Evolutionary conservation across 306 rosid genomes (phyloP).

Genomic region (Rosa rugosa): DNA sequence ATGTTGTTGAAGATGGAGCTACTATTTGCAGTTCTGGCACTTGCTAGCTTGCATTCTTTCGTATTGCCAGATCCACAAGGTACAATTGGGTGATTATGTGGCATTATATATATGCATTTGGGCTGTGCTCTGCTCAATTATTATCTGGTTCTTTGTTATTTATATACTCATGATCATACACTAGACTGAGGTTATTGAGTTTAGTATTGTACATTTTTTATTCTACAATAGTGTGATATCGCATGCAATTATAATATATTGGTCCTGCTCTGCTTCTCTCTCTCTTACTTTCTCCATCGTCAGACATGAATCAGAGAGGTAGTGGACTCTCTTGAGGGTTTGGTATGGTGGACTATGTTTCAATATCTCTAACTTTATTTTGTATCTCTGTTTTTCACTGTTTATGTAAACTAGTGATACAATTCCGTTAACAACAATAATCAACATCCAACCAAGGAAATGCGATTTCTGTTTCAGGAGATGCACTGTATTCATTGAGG

Average conservation of each 20-base stretch:
- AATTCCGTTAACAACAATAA: no score
- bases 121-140: slow-evolving; percentile 1
- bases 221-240: neutral
- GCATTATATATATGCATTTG: neutral
- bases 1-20: slow-evolving; percentile 60
- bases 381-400: slow-evolving; percentile 8
- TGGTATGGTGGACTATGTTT: neutral
- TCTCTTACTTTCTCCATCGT: neutral
- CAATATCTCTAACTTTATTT: slow-evolving; percentile 1
- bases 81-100: slow-evolving; percentile 22
- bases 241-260: neutral
- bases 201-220: neutral
- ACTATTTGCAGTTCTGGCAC: slow-evolving; percentile 41
- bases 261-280: neutral
- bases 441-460: no score
- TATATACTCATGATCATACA: neutral
- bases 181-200: neutral
- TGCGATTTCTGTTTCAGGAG: slow-evolving; percentile 75
- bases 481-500: slow-evolving; percentile 70
- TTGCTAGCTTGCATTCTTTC: slow-evolving; percentile 57
- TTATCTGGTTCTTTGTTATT: neutral
- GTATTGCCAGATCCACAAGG: slow-evolving; percentile 80
- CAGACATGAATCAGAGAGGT: neutral
- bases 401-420: slow-evolving; percentile 9
- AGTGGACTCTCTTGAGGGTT: slow-evolving; percentile 2